Evolutionary conservation across 306 rosid species (phyloP), one percentile per base, ranked within the genome.

Genomic region (Quercus engelmannii): DNA sequence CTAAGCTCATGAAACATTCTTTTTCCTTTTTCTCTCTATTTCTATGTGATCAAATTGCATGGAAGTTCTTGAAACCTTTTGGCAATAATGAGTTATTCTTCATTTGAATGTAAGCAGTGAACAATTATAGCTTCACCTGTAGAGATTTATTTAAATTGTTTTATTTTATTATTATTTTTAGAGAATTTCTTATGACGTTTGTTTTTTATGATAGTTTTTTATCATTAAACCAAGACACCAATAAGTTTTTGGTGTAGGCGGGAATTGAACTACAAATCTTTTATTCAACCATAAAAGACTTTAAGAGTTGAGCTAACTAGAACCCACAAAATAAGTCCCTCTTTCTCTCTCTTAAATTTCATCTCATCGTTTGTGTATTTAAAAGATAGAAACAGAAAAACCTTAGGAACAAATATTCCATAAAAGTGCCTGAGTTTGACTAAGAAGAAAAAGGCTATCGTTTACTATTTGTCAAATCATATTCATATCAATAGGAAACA

Each of bases 401-500:
- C 30, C 4, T 14, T 31, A 9, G 38, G 20, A 31, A 8, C 3
- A 6, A 19, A 9, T 35, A 35, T 21, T 61, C 5, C 17, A 23
- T 3, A 59, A 10, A 59, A 61, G 30, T 21, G 54, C 54, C 54
- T 1, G 54, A 49, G 54, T 49, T 49, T 49, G 31, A 13, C 30
- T 23, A 11, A 23, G 23, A 4, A 59, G 13, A 59, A 21, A 59
- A 12, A 13, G 54, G 15, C 17, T 1, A 12, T 49, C 54, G 17
- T 49, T 21, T 25, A 35, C 46, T 35, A 8, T 35, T 13, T 10
- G 72, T 68, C 72, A 19, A 49, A 57, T 68, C 83, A 31, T 43
- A 74, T 73, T 21, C 46, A 76, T 57, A 54, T 76, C 61, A 65
- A 70, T 46, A 64, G 82, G 73, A 81, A 84, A 71, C 78, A 78